Percentiles rank a stretch among this genome's conserved stretches.
phyloP scores from a whole-genome alignment of 768 basidiomycete genomes.

The Pleurotus tuoliensis region DNA sequence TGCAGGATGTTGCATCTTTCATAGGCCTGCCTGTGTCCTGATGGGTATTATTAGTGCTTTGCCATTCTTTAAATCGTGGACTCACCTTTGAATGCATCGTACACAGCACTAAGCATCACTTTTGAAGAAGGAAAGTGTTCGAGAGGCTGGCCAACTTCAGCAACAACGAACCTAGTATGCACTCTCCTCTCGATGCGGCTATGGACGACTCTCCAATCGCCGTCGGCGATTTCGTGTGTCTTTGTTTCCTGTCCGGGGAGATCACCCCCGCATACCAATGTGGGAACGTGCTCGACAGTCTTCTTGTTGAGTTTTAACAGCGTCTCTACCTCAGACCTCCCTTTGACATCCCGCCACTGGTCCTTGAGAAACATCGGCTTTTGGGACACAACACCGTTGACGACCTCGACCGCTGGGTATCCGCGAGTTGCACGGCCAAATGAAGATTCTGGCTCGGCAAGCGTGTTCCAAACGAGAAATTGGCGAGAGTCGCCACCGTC shows the following conservation, averaged over 20 bases:
- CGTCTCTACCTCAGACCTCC: too few species aligned
- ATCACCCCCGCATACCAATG: constrained; percentile 20
- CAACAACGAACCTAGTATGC: neutral
- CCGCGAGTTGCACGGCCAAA: too few species aligned
- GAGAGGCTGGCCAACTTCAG: neutral
- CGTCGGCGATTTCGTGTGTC: constrained; percentile 9
- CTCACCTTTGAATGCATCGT: constrained; percentile 13
- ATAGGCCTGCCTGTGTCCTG: constrained; percentile 8
- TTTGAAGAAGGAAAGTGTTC: neutral
- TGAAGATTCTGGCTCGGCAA: neutral
- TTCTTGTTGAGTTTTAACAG: constrained; percentile 2
- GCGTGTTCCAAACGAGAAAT: neutral
- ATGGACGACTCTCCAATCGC: constrained; percentile 7
- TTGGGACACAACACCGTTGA: too few species aligned
- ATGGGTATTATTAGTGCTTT: neutral
- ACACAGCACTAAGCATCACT: constrained; percentile 9
- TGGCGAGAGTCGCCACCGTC: neutral
- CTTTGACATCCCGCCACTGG: too few species aligned
- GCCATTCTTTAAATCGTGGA: too few species aligned
- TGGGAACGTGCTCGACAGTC: constrained; percentile 17
- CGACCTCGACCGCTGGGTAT: too few species aligned
- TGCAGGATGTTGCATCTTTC: constrained; percentile 4
- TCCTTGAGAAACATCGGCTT: too few species aligned
- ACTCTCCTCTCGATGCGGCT: neutral
- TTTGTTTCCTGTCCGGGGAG: constrained; percentile 9